Percentiles rank a stretch among this genome's conserved stretches.
These are phyloP conservation scores for Tuber magnatum DNA, from an alignment of 495 filamentous ascomycete genomes.

Conservation along the genomic window DNA sequence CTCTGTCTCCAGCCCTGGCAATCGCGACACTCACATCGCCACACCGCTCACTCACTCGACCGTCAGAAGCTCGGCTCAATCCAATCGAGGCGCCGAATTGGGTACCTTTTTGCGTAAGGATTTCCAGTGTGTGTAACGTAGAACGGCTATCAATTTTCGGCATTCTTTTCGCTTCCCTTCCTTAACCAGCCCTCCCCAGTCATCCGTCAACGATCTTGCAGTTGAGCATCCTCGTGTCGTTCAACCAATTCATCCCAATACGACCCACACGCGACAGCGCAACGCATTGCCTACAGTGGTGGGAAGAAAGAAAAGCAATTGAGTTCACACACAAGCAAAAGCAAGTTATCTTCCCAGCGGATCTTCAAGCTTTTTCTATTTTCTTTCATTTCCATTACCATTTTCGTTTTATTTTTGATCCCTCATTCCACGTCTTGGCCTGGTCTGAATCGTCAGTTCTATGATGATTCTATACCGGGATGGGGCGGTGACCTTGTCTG, in stretches of 20 bases:
- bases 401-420: neutral
- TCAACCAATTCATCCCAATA: constrained; percentile 36
- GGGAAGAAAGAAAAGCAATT: constrained; percentile 21
- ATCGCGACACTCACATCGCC: constrained; percentile 10
- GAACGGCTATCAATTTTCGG: constrained; percentile 22
- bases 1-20: constrained; percentile 18
- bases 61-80: constrained; percentile 18
- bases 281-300: constrained; percentile 23
- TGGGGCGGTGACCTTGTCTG: neutral
- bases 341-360: constrained; percentile 37
- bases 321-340: constrained; percentile 28
- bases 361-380: constrained; percentile 9
- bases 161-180: constrained; percentile 20
- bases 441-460: neutral
- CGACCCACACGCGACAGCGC: constrained; percentile 27
- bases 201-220: constrained; percentile 37
- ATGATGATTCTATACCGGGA: neutral
- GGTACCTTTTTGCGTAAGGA: neutral
- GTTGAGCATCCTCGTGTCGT: constrained; percentile 34
- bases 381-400: constrained; percentile 13
- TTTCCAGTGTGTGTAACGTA: constrained; percentile 32
- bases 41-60: constrained; percentile 7
- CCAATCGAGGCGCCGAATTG: constrained; percentile 3
- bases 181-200: constrained; percentile 36
- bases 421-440: neutral